Conservation (phyloP, 768 basidiomycete species). For the Mrakia frigida region DNA sequence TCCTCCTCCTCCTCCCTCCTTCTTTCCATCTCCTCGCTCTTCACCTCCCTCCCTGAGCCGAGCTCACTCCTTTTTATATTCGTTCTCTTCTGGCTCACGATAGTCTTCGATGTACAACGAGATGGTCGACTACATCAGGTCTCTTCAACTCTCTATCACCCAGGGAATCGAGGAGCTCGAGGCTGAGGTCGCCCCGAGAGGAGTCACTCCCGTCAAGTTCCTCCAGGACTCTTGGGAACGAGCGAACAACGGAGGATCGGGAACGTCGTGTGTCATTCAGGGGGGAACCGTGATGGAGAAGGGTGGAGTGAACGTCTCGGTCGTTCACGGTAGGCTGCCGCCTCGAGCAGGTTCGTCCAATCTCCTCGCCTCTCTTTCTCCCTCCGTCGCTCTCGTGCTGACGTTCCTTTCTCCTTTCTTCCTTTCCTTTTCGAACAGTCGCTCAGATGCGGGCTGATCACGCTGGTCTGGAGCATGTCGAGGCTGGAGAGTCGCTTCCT, state of each 20-base stretch:
- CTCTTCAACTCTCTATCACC: constrained; percentile 18
- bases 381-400: neutral
- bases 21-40: too few relatives aligned
- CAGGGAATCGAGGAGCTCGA: constrained; percentile 20
- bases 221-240: constrained; percentile 14
- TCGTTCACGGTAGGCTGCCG: constrained; percentile 81
- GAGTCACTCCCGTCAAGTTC: constrained; percentile 11
- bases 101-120: constrained; percentile 16
- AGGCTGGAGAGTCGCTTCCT: constrained; percentile 56
- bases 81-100: too few relatives aligned
- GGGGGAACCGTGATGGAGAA: constrained; percentile 71
- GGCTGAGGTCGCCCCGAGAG: neutral
- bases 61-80: too few relatives aligned
- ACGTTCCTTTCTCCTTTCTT: neutral
- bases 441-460: constrained; percentile 95
- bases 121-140: constrained; percentile 18
- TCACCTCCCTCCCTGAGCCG: neutral
- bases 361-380: neutral
- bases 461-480: constrained; percentile 45
- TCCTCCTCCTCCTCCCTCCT: too few relatives aligned
- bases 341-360: constrained; percentile 57
- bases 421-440: constrained; percentile 42
- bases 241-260: constrained; percentile 51
- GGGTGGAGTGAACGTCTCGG: constrained; percentile 88
- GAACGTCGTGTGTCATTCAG: constrained; percentile 68